Conservation (phyloP, 1,139 yeast species). For the Zygosaccharomyces pseudobailii region DNA sequence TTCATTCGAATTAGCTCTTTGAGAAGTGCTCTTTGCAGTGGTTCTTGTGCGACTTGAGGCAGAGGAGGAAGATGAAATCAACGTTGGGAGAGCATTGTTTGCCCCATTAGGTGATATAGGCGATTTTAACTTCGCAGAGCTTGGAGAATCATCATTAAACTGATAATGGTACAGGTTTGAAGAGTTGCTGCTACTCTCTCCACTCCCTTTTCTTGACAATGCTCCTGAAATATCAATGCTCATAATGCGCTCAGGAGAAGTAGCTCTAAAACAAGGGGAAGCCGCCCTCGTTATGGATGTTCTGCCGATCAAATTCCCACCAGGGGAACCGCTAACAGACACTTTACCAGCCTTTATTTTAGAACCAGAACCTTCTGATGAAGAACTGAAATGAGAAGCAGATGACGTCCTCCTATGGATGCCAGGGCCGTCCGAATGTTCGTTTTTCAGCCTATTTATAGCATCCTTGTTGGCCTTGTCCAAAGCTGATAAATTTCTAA, state of each 20-base stretch:
- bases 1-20: constrained; percentile 24
- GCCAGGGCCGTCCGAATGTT: constrained; percentile 47
- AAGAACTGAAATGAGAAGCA: constrained; percentile 34
- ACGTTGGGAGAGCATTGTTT: constrained; percentile 14
- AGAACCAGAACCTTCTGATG: constrained; percentile 30
- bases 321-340: constrained; percentile 11
- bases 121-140: constrained; percentile 23
- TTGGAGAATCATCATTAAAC: constrained; percentile 21
- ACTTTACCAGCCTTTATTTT: constrained; percentile 16
- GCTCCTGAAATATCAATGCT: constrained; percentile 16
- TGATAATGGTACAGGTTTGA: constrained; percentile 13
- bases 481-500: constrained; percentile 79
- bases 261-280: constrained; percentile 25
- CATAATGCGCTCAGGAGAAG: constrained; percentile 28
- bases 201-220: constrained; percentile 21
- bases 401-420: constrained; percentile 28
- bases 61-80: constrained; percentile 30
- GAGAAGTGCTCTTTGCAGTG: constrained; percentile 10
- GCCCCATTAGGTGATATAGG: constrained; percentile 25
- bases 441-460: constrained; percentile 77
- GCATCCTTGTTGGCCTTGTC: constrained; percentile 94
- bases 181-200: constrained; percentile 9
- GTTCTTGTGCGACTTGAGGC: constrained; percentile 12
- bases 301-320: constrained; percentile 4
- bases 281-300: constrained; percentile 18